These are phyloP conservation scores for Globisporangium iwayamae DNA, from an alignment of 352 stramenopile genomes.

Conservation along the genomic window DNA sequence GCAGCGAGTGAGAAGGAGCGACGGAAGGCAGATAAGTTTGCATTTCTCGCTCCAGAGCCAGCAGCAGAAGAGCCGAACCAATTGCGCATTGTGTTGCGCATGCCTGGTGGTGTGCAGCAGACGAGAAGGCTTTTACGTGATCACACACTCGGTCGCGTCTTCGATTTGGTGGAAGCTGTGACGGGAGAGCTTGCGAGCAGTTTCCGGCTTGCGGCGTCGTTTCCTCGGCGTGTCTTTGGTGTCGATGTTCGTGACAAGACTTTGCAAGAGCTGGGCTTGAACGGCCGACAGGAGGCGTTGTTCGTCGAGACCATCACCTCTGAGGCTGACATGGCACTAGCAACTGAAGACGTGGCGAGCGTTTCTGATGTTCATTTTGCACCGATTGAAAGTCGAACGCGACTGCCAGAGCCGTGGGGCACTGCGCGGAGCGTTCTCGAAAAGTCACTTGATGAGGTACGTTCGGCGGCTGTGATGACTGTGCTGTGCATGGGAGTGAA, in stretches of 20 bases:
- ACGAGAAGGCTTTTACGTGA: slow-evolving; percentile 45
- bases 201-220: slow-evolving; percentile 57
- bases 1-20: slow-evolving; percentile 35
- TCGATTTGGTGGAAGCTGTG: slow-evolving; percentile 49
- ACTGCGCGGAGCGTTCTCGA: slow-evolving; percentile 42
- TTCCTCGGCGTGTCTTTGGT: slow-evolving; percentile 57
- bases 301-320: slow-evolving; percentile 48
- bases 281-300: slow-evolving; percentile 56
- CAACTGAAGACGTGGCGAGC: background rate
- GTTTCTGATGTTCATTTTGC: background rate
- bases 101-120: slow-evolving; percentile 40
- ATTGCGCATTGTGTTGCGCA: slow-evolving; percentile 46
- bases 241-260: slow-evolving; percentile 32
- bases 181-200: slow-evolving; percentile 36
- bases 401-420: slow-evolving; percentile 38
- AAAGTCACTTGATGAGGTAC: slow-evolving; percentile 47
- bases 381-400: slow-evolving; percentile 11
- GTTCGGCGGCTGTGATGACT: background rate
- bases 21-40: slow-evolving; percentile 35
- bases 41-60: slow-evolving; percentile 34
- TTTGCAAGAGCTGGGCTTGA: slow-evolving; percentile 50
- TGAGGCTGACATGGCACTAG: background rate
- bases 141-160: slow-evolving; percentile 32
- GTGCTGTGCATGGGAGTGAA: background rate
- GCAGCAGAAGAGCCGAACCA: slow-evolving; percentile 32